Percentiles rank a stretch among this genome's conserved stretches.
These are phyloP conservation scores for Rhizopogon sp. DNA, from an alignment of 768 basidiomycete genomes.

Conservation along the genomic window DNA sequence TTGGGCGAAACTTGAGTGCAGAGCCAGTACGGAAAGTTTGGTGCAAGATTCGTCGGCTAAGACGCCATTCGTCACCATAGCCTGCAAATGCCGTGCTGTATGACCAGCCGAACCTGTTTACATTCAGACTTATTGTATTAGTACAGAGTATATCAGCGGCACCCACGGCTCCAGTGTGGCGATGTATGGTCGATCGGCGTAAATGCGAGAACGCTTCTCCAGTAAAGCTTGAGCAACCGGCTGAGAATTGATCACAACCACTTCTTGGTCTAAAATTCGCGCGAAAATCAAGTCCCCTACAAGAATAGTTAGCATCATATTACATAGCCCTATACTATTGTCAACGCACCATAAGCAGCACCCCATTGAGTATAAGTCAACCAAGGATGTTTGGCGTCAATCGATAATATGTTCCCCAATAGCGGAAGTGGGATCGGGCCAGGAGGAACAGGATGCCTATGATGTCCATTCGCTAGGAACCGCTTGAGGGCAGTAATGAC, in stretches of 20 bases:
- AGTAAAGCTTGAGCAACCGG: not conserved
- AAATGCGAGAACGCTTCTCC: slow-evolving; percentile 1
- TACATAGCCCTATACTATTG: no score
- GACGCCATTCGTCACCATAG: slow-evolving; percentile 12
- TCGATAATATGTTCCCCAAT: slow-evolving; percentile 5
- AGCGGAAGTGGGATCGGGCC: slow-evolving; percentile 5
- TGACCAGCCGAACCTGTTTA: not conserved
- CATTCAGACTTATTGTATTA: not conserved
- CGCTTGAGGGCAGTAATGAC: no score
- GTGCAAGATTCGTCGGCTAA: slow-evolving; percentile 16
- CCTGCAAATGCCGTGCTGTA: not conserved
- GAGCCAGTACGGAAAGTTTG: not conserved
- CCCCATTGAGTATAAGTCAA: slow-evolving; percentile 9
- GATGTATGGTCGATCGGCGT: slow-evolving; percentile 1
- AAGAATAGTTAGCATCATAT: no score
- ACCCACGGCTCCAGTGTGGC: not conserved
- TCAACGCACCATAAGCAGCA: slow-evolving; percentile 3
- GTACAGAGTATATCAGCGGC: not conserved
- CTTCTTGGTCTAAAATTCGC: no score
- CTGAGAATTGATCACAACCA: no score
- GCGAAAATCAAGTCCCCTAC: no score
- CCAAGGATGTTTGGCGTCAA: slow-evolving; percentile 5
- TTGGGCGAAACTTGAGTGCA: not conserved
- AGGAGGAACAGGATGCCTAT: not conserved
- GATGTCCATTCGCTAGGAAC: no score